Percentiles rank a stretch among this genome's conserved stretches.
Conservation (phyloP, 306 rosid genomes). For the Cicer yamashitae region DNA sequence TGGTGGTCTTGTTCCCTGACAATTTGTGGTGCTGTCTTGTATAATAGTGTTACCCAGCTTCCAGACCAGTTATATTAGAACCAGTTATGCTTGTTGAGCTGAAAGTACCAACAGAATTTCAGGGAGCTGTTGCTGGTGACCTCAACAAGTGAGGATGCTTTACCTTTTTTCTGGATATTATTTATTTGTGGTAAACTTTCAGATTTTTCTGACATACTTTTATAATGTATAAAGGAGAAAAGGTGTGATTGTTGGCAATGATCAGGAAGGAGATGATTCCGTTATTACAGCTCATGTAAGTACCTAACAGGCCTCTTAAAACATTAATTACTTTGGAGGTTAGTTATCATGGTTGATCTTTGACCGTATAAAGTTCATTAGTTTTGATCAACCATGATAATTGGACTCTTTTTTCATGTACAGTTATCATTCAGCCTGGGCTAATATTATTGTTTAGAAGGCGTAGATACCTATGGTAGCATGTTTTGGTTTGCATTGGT, state of each 20-base stretch:
- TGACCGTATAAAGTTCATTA: not conserved
- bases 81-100: conserved; percentile 97
- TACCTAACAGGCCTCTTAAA: not conserved
- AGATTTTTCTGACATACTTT: conserved; percentile 30
- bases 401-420: not conserved
- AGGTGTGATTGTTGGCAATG: conserved; percentile 94
- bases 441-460: not conserved
- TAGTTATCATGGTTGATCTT: conserved; percentile 16
- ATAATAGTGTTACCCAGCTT: conserved; percentile 77
- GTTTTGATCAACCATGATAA: not conserved
- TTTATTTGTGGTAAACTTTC: conserved; percentile 15
- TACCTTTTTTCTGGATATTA: conserved; percentile 3
- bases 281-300: conserved; percentile 87
- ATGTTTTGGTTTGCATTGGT: conserved; percentile 23
- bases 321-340: not conserved
- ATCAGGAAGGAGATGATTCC: conserved; percentile 98
- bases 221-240: conserved; percentile 70
- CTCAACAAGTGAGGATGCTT: conserved; percentile 78
- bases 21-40: conserved; percentile 38
- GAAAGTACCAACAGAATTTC: conserved; percentile 97
- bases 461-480: not conserved
- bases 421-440: not conserved
- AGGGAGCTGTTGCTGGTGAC: conserved; percentile 97
- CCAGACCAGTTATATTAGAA: conserved; percentile 94
- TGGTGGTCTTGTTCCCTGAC: conserved; percentile 12